phyloP scores from a whole-genome alignment of 192 early-diverging fungal genomes.

The Rhizoclosmatium globosum region DNA sequence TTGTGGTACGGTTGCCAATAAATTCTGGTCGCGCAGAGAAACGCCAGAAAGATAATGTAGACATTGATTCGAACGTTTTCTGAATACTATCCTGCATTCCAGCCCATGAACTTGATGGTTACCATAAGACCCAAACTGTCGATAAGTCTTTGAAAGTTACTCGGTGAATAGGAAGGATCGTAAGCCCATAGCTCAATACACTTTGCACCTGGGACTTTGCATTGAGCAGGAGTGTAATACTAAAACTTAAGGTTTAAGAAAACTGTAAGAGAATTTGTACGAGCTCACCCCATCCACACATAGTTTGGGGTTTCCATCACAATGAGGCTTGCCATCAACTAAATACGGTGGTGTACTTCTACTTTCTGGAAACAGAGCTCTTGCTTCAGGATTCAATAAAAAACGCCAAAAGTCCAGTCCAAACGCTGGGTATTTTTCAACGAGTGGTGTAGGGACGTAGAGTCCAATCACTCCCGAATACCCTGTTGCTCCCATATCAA shows the following conservation, averaged over 20 bases:
- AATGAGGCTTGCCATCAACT: conserved; percentile 6
- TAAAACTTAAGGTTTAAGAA: not conserved
- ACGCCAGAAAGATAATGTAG: conserved; percentile 6
- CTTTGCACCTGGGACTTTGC: conserved; percentile 10
- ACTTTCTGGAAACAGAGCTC: conserved; percentile 2
- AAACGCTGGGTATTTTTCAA: conserved; percentile 15
- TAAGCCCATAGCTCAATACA: conserved; percentile 13
- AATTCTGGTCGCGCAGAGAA: conserved; percentile 10
- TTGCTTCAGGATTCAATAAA: conserved; percentile 22
- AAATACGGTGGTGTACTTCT: not conserved
- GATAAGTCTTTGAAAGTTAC: conserved; percentile 18
- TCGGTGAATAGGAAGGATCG: not conserved
- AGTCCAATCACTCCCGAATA: conserved; percentile 35
- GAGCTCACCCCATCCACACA: conserved; percentile 23
- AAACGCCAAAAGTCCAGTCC: conserved; percentile 41
- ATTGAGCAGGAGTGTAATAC: conserved; percentile 18
- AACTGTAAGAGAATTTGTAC: not conserved
- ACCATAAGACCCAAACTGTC: conserved; percentile 17
- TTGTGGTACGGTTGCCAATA: too few relatives aligned
- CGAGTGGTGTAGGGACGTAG: conserved; percentile 26
- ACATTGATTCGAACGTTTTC: not conserved
- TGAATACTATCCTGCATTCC: too few relatives aligned
- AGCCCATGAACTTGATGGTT: conserved; percentile 29
- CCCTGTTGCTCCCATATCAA: conserved; percentile 22
- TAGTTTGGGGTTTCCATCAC: not conserved